phyloP scores from a whole-genome alignment of 805 yeast species.

The Pichia scutulata region DNA sequence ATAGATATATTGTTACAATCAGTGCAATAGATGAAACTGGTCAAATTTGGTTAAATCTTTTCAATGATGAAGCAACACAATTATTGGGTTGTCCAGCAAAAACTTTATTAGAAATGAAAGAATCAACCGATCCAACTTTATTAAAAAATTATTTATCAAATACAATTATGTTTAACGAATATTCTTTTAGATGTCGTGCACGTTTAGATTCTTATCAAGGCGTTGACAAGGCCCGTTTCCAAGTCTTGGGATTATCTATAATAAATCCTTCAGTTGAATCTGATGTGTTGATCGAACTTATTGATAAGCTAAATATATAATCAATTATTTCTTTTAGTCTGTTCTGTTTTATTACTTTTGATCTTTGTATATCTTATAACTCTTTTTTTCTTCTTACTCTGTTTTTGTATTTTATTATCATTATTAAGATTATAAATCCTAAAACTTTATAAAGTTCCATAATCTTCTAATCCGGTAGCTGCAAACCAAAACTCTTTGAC shows the following conservation, averaged over 20 bases:
- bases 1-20: constrained; percentile 72
- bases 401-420: background rate
- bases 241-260: constrained; percentile 45
- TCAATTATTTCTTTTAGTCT: background rate
- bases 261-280: constrained; percentile 55
- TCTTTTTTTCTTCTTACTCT: background rate
- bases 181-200: constrained; percentile 69
- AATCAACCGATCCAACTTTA: constrained; percentile 39
- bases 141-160: constrained; percentile 22
- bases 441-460: constrained; percentile 10
- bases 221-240: constrained; percentile 65
- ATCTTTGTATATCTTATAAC: background rate
- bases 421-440: no score
- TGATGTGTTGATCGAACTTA: constrained; percentile 43
- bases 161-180: constrained; percentile 55
- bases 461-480: constrained; percentile 47
- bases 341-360: background rate
- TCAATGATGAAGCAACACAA: constrained; percentile 74
- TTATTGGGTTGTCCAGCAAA: constrained; percentile 57
- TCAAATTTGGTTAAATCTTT: constrained; percentile 77
- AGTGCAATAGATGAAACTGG: constrained; percentile 77
- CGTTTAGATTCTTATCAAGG: constrained; percentile 81
- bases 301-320: constrained; percentile 31
- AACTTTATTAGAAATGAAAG: constrained; percentile 45
- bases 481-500: constrained; percentile 60